Base-by-base conservation (phyloP, 306 rosid species). In the Dalbergia oliveri region DNA sequence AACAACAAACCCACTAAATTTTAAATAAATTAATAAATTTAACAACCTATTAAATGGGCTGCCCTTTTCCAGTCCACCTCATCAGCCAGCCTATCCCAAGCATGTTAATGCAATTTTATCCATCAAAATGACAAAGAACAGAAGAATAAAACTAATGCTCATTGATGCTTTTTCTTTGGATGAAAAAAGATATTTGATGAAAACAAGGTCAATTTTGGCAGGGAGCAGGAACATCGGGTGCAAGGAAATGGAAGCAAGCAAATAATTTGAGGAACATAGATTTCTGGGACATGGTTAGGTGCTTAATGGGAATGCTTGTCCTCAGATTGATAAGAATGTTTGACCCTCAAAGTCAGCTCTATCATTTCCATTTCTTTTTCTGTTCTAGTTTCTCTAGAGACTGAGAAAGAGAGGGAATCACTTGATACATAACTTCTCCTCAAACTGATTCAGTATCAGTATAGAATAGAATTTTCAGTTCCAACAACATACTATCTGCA, bases 101-200 rank as follows among this genome's bases (percentile, higher is more conserved):
- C 45, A 79, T 49, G 44, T 50, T 49, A 79, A 18, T 62, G 70
- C 76, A 78, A 45, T 11, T 56, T 66, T 49, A 75, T 75, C 77
- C 57, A 47, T 75, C 56, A 75, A 81, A 77, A 67, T 58, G 61
- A 73, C 15, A 43, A 10, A n/a, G 56, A 81, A 11, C 34, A 53
- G 16, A 49, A 58, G 59, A 21, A 75, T 45, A 58, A 58, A 65
- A 58, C 47, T 35, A 43, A 53, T 47, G 66, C 13, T 8, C 34
- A 69, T 26, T 51, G 51, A 67, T 18, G 69, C 23, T 23, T 66
- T 26, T 41, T 10, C 53, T 69, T 19, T 21, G 33, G 43, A 63
- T 51, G 56, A 33, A 72, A 79, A 56, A 69, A 71, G 76, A 71
- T 60, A 69, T 72, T 31, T 53, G 0, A 61, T 47, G 54, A 19